A percentile compares a stretch with the other conserved stretches of the same genome.
phyloP scores from a whole-genome alignment of 1,139 yeast genomes.

The Geotrichum phurueaensis region DNA sequence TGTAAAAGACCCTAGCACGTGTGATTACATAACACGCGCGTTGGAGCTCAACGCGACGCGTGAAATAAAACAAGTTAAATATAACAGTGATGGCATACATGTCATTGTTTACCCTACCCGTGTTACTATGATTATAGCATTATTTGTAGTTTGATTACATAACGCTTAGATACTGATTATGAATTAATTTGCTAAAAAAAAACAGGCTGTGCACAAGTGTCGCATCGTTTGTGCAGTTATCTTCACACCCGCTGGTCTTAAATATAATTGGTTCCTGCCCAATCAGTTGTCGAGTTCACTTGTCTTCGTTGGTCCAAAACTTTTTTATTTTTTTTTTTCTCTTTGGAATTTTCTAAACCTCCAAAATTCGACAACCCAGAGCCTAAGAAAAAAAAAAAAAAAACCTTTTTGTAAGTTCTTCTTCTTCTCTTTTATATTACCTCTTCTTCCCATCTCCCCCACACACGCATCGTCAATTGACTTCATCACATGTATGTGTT shows the following conservation, averaged over 20 bases:
- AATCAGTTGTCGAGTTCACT: background rate
- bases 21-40: too few relatives aligned
- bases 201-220: background rate
- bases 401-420: background rate
- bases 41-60: too few relatives aligned
- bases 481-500: background rate
- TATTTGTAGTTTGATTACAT: background rate
- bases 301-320: background rate
- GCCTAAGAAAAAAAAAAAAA: background rate
- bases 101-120: too few relatives aligned
- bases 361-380: background rate
- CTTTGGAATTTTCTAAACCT: background rate
- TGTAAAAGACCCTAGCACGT: too few relatives aligned
- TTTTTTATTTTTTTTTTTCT: background rate
- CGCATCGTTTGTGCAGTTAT: background rate
- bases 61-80: too few relatives aligned
- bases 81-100: too few relatives aligned
- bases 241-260: background rate
- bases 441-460: background rate
- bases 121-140: too few relatives aligned
- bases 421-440: background rate
- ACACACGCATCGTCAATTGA: background rate
- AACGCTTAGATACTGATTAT: too few relatives aligned
- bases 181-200: background rate
- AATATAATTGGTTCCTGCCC: background rate